Base-by-base conservation (phyloP, 306 rosid genomes). In the Cucumis sativus region DNA sequence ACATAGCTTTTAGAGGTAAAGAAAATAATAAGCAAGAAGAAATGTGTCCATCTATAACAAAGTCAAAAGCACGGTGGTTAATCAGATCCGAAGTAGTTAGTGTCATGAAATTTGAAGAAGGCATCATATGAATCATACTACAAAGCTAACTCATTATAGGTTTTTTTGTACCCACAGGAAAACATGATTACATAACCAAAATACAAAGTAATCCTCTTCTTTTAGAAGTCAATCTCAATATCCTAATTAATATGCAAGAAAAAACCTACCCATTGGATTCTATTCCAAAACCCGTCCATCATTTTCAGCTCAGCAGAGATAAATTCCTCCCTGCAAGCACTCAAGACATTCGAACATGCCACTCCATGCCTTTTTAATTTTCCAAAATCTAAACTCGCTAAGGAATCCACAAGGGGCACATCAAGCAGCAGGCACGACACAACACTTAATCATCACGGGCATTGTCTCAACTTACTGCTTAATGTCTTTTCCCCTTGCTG, bases 401-500 rank as follows among this genome's bases (percentile, higher is more conserved):
- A 52, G 18, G 25, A 73, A 52, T 73, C 77, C 62, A 73, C 45
- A 73, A 23, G 25, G 47, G 47, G 61, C 30, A 11, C 5, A 25
- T 4, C 16, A 21, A n/a, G 47, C 74, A 43, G 30, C 76, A 45
- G 41, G 21, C 10, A 21, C 16, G 17, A 73, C 35, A 73, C 76
- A 72, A 49, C 45, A 28, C 61, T 12, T 15, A 28, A 30, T 3
- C n/a, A n/a, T n/a, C 39, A 0, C 39, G 13, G 18, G 37, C 56
- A 68, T 43, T 21, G n/a, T 45, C 57, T 45, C 40, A 1, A 51
- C 62, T 56, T 54, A 76, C 43, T 40, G 76, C 88, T 80, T 86
- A 10, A 59, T 39, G 70, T 54, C 82, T 84, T 81, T 92, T 71
- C 89, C 91, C 74, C 84, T 86, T 0, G 80, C 88, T 45, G 82